Conservation (phyloP, 495 filamentous ascomycete genomes). For the Penicillium fimorum region DNA sequence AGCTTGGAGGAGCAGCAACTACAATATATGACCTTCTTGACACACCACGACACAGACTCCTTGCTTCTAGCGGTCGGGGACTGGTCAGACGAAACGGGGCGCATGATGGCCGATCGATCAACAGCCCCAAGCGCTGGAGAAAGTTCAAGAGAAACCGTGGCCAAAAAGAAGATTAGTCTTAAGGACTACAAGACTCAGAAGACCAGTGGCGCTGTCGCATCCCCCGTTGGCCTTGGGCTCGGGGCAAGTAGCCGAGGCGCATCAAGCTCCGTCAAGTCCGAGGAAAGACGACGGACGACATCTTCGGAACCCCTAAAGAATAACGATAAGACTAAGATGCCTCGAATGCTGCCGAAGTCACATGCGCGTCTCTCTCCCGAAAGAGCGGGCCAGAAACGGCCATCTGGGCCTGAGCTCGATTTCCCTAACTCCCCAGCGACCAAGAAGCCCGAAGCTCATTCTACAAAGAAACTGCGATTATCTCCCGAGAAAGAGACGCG, state of each 20-base stretch:
- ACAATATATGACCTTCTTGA: conserved; percentile 55
- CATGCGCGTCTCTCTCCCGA: conserved; percentile 18
- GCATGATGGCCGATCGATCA: conserved; percentile 44
- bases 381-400: conserved; percentile 36
- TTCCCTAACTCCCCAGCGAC: conserved; percentile 14
- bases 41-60: conserved; percentile 47
- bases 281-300: conserved; percentile 20
- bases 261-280: conserved; percentile 15
- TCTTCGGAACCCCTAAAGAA: conserved; percentile 23
- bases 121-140: conserved; percentile 36
- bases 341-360: conserved; percentile 12
- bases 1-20: conserved; percentile 48
- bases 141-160: conserved; percentile 18
- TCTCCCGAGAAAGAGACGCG: conserved; percentile 28
- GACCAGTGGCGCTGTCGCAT: conserved; percentile 28
- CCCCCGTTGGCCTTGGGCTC: conserved; percentile 22
- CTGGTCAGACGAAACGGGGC: conserved; percentile 52
- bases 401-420: conserved; percentile 26
- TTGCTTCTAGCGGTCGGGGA: conserved; percentile 49
- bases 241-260: conserved; percentile 21
- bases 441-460: conserved; percentile 21
- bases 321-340: conserved; percentile 10
- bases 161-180: conserved; percentile 53
- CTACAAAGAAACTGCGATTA: conserved; percentile 35
- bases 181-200: conserved; percentile 51